Conservation (phyloP, 2,329 filamentous ascomycete species). For the Xylaria polymorpha region DNA sequence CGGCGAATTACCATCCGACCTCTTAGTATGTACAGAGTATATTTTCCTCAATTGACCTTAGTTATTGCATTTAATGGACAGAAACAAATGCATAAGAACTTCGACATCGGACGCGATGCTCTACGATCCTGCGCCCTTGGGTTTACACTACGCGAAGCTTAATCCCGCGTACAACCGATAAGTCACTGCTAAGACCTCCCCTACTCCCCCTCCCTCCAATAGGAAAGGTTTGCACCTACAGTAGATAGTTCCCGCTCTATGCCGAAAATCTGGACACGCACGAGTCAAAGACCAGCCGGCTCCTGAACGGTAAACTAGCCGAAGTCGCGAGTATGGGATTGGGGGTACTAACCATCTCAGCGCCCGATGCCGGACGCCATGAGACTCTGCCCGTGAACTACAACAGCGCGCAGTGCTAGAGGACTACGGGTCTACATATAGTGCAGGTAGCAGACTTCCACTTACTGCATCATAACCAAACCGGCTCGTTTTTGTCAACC, state of each 20-base stretch:
- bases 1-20: neutral
- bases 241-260: no score
- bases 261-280: neutral
- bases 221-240: conserved; percentile 11
- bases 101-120: neutral
- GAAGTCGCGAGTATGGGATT: neutral
- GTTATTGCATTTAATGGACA: neutral
- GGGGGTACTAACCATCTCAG: neutral
- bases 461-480: neutral
- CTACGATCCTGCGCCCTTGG: conserved; percentile 20
- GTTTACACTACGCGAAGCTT: neutral
- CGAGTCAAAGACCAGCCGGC: neutral
- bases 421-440: neutral
- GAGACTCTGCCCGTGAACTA: conserved; percentile 1
- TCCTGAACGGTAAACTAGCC: neutral
- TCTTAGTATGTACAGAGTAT: no score
- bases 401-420: neutral
- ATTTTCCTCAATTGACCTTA: neutral
- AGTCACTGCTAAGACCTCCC: neutral
- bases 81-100: neutral
- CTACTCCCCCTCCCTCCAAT: no score
- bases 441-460: neutral
- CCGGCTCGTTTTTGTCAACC: neutral
- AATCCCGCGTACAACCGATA: neutral
- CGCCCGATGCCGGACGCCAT: conserved; percentile 13